Evolutionary conservation across 2,329 filamentous ascomycete species (phyloP).

Genomic region (Magnaporthiopsis incrustans): DNA sequence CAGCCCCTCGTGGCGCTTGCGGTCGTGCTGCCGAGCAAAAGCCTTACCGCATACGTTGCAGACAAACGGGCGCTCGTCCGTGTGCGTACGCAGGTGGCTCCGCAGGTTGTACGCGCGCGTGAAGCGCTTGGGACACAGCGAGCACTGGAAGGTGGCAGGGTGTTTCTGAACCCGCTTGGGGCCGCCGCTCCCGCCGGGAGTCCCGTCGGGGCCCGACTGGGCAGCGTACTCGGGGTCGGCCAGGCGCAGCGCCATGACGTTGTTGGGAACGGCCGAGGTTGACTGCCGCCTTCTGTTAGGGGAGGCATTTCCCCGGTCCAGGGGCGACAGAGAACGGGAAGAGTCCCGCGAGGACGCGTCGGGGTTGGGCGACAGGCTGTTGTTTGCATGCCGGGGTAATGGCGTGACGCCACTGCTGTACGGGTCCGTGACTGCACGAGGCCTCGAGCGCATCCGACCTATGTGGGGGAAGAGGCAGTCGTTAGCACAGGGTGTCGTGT

Average conservation of each 20-base stretch:
- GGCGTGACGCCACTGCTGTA: slow-evolving; percentile 41
- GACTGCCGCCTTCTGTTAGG: slow-evolving; percentile 50
- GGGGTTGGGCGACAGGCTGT: slow-evolving; percentile 42
- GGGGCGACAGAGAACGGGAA: slow-evolving; percentile 50
- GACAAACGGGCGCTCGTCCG: slow-evolving; percentile 93
- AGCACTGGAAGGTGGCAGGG: slow-evolving; percentile 94
- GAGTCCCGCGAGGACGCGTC: slow-evolving; percentile 37
- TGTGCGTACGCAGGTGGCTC: slow-evolving; percentile 91
- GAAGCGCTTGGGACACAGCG: slow-evolving; percentile 87
- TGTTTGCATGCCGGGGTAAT: slow-evolving; percentile 21
- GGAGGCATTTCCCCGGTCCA: slow-evolving; percentile 43
- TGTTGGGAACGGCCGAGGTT: slow-evolving; percentile 54
- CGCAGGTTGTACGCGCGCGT: slow-evolving; percentile 94
- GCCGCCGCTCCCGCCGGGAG: slow-evolving; percentile 46
- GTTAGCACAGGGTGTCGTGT: not conserved
- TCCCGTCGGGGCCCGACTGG: slow-evolving; percentile 48
- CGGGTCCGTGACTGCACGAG: slow-evolving; percentile 51
- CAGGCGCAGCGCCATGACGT: slow-evolving; percentile 74
- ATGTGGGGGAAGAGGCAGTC: not conserved
- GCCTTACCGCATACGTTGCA: slow-evolving; percentile 96
- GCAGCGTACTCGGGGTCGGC: slow-evolving; percentile 81
- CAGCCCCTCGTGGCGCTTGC: slow-evolving; percentile 91
- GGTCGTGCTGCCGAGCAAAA: slow-evolving; percentile 93
- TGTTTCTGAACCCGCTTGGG: slow-evolving; percentile 91
- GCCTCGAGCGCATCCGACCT: slow-evolving; percentile 23